Base-by-base conservation (phyloP, 1,284 basidiomycete species). In the Neonothopanus nambi region DNA sequence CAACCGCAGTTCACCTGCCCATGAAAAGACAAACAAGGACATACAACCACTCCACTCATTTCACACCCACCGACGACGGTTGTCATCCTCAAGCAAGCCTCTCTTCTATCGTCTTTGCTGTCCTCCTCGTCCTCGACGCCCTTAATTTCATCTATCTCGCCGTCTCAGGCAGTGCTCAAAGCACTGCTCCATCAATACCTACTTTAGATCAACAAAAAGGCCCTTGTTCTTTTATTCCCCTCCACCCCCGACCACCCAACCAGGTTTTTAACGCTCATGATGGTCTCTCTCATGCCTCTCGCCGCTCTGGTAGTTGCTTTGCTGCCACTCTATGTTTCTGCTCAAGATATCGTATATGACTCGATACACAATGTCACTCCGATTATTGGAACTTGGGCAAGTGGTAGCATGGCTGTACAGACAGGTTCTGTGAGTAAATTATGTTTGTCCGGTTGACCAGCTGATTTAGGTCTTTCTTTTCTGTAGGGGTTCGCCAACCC, bases 331-430 rank as follows among this genome's bases (percentile, higher is more conserved):
- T 57, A 67, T 46, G 65, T 61, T 20, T 62, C 58, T 45, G 70
- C 71, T 4, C 74, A 57, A 30, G 23, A 45, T 24, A 72, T 77
- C n/a, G 36, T 51, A 0, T 75, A 66, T 58, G 65, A 74, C 57
- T 1, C 58, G 3, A 55, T 51, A 36, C 75, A 78, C 64, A 93
- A 92, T 63, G 74, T 78, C 2, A 90, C 90, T 1, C 50, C 73
- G 48, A 73, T 97, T 49, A 60, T 67, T 24, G 95, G 95, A 0
- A 95, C 93, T 18, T 98, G 95, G 95, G 81, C 80, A 50, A 87
- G 89, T 38, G 92, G 92, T 18, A 85, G 81, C 60, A 77, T 80
- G 61, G 74, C 80, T 30, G 93, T 97, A 33, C 41, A 78, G 13
- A 96, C 95, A 15, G 95, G 95, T 37, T 36, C 84, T n/a, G 93